Percentiles rank a stretch among this genome's conserved stretches.
Evolutionary conservation across 1,284 basidiomycete genomes (phyloP).

Genomic region (Apiotrichum gamsii): DNA sequence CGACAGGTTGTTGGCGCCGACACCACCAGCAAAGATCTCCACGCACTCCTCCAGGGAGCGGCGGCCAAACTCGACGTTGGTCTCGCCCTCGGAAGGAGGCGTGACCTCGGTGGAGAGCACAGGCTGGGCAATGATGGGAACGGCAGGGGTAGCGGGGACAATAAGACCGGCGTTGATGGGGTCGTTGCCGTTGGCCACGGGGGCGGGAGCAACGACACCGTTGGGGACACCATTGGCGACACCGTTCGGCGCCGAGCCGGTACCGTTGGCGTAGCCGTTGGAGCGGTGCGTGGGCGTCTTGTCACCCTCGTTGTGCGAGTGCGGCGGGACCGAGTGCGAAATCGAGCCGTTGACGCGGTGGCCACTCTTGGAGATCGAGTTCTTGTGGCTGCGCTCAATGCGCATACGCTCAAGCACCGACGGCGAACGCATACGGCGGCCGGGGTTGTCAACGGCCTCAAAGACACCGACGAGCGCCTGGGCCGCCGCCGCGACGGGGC

Average conservation of each 20-base stretch:
- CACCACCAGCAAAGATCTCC: constrained; percentile 77
- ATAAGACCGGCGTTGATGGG: constrained; percentile 15
- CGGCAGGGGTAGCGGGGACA: constrained; percentile 24
- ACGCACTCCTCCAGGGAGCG: constrained; percentile 73
- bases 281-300: constrained; percentile 15
- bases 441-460: constrained; percentile 25
- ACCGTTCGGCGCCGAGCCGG: constrained; percentile 5
- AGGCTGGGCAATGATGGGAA: constrained; percentile 27
- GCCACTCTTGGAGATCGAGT: constrained; percentile 7
- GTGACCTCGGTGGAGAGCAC: constrained; percentile 1
- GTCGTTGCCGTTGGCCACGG: constrained; percentile 18
- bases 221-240: constrained; percentile 9
- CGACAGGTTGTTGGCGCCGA: constrained; percentile 57
- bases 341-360: constrained; percentile 3
- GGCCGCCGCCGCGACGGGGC: constrained; percentile 49
- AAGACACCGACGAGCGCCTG: constrained; percentile 48
- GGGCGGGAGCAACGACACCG: too few relatives aligned
- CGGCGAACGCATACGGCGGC: constrained; percentile 10
- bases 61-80: constrained; percentile 20
- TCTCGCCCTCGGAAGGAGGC: neutral
- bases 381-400: constrained; percentile 9
- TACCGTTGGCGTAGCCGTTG: constrained; percentile 7
- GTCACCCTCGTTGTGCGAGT: constrained; percentile 14
- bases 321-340: neutral
- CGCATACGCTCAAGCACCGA: constrained; percentile 13